Base-by-base conservation (phyloP, 1,284 basidiomycete species). In the Limonomyces culmigenus region DNA sequence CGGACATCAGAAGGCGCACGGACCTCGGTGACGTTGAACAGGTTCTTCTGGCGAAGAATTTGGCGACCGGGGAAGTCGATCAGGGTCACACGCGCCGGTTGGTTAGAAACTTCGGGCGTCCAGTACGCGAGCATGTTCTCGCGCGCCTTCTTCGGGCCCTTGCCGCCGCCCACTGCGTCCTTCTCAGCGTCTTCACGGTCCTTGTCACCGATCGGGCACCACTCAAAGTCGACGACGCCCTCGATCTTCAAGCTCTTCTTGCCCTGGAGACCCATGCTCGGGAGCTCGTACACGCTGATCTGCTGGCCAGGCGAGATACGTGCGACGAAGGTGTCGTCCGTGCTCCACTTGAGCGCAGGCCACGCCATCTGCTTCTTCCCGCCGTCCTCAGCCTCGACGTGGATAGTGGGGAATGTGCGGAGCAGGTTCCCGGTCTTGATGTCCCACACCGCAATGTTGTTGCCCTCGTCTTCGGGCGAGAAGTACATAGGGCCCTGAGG, bases 191-290 rank as follows among this genome's bases (percentile, higher is more conserved):
- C 80, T 41, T 86, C 81, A 39, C 63, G 71, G 47, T 92, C 91
- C 57, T 78, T 85, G 49, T 96, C 92, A 39, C 86, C 79, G 43
- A 83, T 71, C 21, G 95, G 95, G 50, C 88, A 91, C 95, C 95
- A 99, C 60, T 98, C 95, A 57, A 98, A 98, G 60, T 98, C 95
- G 45, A 92, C 70, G 25, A 99, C 93, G 17, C 93, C 95, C 49
- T 98, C 92, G 41, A 98, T 86, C 65, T 97, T 97, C 60, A 98
- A 65, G 47, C 83, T 88, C 66, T 97, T 99, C 64, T 96, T 97
- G 48, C 89, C 93, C 42, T 97, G 73, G 36, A 98, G 65, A 48
- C 79, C 77, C 91, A 99, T 96, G 41, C 72, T 70, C 11, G 95
- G 95, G 38, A 93, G 72, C 58, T 96, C 89, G 59, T 98, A 92